Evolutionary conservation across 371 early-diverging fungal genomes (phyloP).

Genomic region (Mucor irregularis): DNA sequence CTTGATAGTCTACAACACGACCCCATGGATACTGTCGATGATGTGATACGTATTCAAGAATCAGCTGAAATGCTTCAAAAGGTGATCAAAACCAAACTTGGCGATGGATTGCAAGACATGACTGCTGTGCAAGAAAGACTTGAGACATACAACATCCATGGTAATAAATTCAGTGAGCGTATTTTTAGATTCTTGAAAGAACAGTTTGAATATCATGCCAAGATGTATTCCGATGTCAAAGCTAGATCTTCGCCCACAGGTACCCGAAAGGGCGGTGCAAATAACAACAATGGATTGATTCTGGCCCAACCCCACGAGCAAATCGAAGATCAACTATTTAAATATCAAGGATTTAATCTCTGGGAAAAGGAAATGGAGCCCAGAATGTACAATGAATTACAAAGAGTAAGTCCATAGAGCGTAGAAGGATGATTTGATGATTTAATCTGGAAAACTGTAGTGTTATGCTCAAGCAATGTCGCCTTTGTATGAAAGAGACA

Average conservation of each 20-base stretch:
- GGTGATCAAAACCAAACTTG: constrained; percentile 72
- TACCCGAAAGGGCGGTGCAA: constrained; percentile 44
- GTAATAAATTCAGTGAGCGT: constrained; percentile 77
- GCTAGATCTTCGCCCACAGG: constrained; percentile 43
- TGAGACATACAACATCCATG: constrained; percentile 75
- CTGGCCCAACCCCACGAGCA: constrained; percentile 63
- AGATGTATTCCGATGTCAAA: constrained; percentile 55
- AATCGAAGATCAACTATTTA: constrained; percentile 74
- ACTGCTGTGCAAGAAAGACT: constrained; percentile 78
- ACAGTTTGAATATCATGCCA: constrained; percentile 66
- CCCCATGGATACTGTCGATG: constrained; percentile 77
- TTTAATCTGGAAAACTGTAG: constrained; percentile 7
- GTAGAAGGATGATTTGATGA: no score
- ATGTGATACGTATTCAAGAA: constrained; percentile 76
- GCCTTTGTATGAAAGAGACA: constrained; percentile 50
- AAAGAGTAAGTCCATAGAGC: constrained; percentile 54
- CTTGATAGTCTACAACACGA: constrained; percentile 74
- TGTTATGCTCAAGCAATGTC: constrained; percentile 51
- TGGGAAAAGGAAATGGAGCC: constrained; percentile 94
- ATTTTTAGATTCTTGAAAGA: constrained; percentile 76
- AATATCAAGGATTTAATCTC: constrained; percentile 82
- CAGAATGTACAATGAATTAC: constrained; percentile 82
- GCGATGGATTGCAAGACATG: constrained; percentile 74
- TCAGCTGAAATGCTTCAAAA: constrained; percentile 80
- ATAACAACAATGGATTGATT: constrained; percentile 41